These are phyloP conservation scores for Fistulifera pelliculosa DNA, from an alignment of 108 stramenopile genomes.

Conservation along the genomic window DNA sequence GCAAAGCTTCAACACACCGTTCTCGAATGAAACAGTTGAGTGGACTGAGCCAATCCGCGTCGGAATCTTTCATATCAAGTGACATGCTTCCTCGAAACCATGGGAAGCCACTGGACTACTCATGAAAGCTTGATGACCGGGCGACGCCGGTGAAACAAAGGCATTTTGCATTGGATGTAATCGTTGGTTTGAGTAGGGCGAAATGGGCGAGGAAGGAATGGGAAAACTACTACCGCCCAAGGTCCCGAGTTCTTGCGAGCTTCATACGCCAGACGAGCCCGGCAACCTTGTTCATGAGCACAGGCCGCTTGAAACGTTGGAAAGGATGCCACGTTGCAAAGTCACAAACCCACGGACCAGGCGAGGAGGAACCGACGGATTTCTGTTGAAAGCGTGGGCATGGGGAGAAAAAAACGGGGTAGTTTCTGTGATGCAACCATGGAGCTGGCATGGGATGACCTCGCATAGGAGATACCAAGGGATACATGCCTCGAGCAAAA, in stretches of 20 bases:
- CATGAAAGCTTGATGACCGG: no score
- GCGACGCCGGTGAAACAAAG: no score
- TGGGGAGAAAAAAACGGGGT: not conserved
- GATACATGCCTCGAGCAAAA: not conserved
- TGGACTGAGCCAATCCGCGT: conserved; percentile 52
- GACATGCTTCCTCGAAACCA: conserved; percentile 23
- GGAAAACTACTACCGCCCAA: no score
- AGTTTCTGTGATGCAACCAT: not conserved
- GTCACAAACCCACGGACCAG: conserved; percentile 43
- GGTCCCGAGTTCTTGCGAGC: no score
- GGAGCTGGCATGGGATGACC: not conserved
- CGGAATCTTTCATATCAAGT: conserved; percentile 23
- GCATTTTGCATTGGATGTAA: no score
- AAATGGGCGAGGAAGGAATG: no score
- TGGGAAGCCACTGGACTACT: not conserved
- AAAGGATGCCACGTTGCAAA: conserved; percentile 51
- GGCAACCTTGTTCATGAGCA: conserved; percentile 47
- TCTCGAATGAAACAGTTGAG: conserved; percentile 60
- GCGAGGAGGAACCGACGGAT: not conserved
- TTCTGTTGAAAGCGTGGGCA: not conserved
- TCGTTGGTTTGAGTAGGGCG: no score
- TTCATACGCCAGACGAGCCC: not conserved
- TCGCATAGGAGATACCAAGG: not conserved
- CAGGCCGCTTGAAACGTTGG: conserved; percentile 48
- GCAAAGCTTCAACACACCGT: conserved; percentile 46